Percentiles rank a stretch among this genome's conserved stretches.
Conservation (phyloP, 2,329 filamentous ascomycete species). For the Chaetothyriales sp. region DNA sequence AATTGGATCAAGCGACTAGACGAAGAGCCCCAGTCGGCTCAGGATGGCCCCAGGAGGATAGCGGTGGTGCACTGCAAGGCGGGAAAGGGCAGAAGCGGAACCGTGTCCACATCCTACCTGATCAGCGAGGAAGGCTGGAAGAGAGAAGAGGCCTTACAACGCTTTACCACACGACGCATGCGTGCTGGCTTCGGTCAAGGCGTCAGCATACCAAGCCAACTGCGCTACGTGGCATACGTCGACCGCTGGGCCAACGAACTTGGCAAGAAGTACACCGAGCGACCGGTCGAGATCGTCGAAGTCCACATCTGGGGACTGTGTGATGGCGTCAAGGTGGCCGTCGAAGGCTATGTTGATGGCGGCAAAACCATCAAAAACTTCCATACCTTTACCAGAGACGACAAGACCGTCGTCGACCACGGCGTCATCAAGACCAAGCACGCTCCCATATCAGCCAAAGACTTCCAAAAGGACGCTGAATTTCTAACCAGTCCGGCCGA, state of each 20-base stretch:
- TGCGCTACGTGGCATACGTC: conserved; percentile 78
- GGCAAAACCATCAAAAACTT: conserved; percentile 74
- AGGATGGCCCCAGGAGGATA: conserved; percentile 44
- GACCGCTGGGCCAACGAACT: conserved; percentile 63
- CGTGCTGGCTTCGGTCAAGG: conserved; percentile 74
- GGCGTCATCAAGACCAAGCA: background rate
- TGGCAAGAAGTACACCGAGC: conserved; percentile 68
- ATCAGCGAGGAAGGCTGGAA: conserved; percentile 72
- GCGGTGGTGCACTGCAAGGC: conserved; percentile 95
- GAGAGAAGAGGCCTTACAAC: conserved; percentile 47
- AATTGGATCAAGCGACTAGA: conserved; percentile 59
- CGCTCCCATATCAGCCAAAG: background rate
- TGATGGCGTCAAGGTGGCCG: conserved; percentile 72
- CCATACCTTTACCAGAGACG: conserved; percentile 61
- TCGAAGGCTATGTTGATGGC: conserved; percentile 78
- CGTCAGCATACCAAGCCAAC: conserved; percentile 83
- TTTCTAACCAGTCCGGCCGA: conserved; percentile 11
- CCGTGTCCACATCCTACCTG: conserved; percentile 73
- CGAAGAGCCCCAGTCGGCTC: conserved; percentile 21
- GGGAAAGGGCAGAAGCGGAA: conserved; percentile 86
- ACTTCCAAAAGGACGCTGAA: conserved; percentile 7
- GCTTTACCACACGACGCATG: conserved; percentile 78
- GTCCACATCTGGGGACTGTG: conserved; percentile 80
- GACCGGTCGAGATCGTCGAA: conserved; percentile 71
- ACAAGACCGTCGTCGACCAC: conserved; percentile 54